Evolutionary conservation across 352 stramenopile genomes (phyloP).

Genomic region (Globisporangium apiculatum): DNA sequence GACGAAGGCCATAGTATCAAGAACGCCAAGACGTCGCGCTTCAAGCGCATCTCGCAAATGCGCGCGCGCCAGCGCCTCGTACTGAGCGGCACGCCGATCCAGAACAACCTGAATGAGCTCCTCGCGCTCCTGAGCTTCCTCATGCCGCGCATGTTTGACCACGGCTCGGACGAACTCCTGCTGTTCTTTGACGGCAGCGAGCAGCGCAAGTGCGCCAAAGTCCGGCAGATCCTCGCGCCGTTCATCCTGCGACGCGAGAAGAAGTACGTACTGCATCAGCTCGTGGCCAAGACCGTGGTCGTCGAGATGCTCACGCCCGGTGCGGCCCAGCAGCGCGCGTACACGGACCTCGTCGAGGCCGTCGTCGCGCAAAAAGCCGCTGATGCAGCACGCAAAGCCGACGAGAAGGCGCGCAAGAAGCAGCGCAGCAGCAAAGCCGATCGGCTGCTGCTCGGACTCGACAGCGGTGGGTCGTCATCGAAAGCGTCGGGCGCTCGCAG

Average conservation of each 20-base stretch:
- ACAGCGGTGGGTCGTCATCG: not conserved
- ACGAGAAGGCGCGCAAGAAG: conserved; percentile 53
- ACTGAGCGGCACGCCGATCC: conserved; percentile 85
- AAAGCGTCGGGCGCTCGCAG: conserved; percentile 6
- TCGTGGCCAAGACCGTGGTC: conserved; percentile 79
- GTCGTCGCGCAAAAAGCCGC: conserved; percentile 62
- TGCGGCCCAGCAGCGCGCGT: conserved; percentile 75
- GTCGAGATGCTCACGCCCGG: conserved; percentile 83
- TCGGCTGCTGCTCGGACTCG: conserved; percentile 29
- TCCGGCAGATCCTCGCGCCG: conserved; percentile 92
- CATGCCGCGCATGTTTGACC: conserved; percentile 88
- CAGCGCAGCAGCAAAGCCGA: conserved; percentile 40
- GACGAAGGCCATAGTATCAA: conserved; percentile 93
- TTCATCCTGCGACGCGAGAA: conserved; percentile 97
- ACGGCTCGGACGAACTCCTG: conserved; percentile 72
- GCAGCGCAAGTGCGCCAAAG: conserved; percentile 76
- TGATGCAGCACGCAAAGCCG: conserved; percentile 28
- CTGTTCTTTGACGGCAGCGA: conserved; percentile 79
- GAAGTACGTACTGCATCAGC: conserved; percentile 91
- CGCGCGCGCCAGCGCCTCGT: conserved; percentile 67
- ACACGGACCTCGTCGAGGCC: conserved; percentile 68
- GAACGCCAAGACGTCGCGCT: conserved; percentile 86
- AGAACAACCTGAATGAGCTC: conserved; percentile 87
- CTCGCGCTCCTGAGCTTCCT: conserved; percentile 89
- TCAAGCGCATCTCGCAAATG: conserved; percentile 83